Evolutionary conservation across 1,139 yeast genomes (phyloP), one percentile per base, ranked within the genome.

Genomic region (Candida mesenterica): DNA sequence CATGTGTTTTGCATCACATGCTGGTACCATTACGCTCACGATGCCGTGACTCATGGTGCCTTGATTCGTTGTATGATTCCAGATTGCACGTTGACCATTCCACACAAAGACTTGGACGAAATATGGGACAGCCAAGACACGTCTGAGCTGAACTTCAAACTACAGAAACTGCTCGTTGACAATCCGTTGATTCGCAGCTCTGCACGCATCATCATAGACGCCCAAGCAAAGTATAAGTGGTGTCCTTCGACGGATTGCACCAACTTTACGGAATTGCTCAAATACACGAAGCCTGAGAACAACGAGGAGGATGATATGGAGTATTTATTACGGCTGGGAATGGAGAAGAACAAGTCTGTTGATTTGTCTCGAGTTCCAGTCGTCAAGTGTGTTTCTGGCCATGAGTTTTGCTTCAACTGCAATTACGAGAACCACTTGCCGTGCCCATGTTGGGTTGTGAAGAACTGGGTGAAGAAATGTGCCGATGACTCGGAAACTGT

Each of bases 211-310:
- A 79, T 68, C 46, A 75, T 87, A 15, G 77, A 75, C 29, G 46
- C 58, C 1, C 69, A 73, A 38, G 67, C 68, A 28, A 65, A 63
- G 26, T 72, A 71, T 47, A 75, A 74, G 45, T 82, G 92, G 84
- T 92, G 98, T 57, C 97, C 97, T 0, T 82, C 85, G 1, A 84
- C 95, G 0, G 95, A 86, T 51, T 92, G 98, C 57, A 68, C 69
- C 26, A 63, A 68, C 38, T 70, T 87, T 22, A 67, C 85, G 10
- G 79, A 79, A 48, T 59, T 79, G 29, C 42, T 58, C 4, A 33
- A 31, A 27, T 39, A 30, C 28, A 39, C 42, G 15, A 31, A 24
- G 9, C 39, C 42, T 3, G 15, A 30, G 5, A 50, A 58, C 45
- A 50, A 65, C 25, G 72, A 70, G 14, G 59, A 74, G 7, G 53